These are phyloP conservation scores for Noccaea bulbosa DNA, from an alignment of 345 rosid species.

Conservation along the genomic window DNA sequence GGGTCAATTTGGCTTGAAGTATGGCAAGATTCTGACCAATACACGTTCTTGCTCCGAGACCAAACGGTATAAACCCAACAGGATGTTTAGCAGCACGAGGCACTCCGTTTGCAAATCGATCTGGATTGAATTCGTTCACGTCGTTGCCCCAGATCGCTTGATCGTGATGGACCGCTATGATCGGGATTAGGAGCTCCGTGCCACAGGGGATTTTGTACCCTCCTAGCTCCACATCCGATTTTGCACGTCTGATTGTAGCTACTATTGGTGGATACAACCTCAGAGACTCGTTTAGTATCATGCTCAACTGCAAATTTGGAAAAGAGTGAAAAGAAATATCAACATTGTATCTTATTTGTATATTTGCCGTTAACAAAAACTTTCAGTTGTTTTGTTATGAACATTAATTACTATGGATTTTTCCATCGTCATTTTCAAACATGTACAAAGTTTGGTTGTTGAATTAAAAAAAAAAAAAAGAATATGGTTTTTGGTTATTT, in stretches of 20 bases:
- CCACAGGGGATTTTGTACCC: constrained; percentile 76
- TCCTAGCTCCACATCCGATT: constrained; percentile 69
- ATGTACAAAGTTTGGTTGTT: too few species aligned
- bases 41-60: constrained; percentile 73
- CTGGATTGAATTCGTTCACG: constrained; percentile 80
- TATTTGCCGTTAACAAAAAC: not conserved
- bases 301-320: constrained; percentile 53
- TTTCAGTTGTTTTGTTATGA: not conserved
- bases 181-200: constrained; percentile 66
- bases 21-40: constrained; percentile 84
- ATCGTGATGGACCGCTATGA: constrained; percentile 77
- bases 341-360: not conserved
- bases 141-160: constrained; percentile 78
- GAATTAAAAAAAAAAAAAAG: too few species aligned
- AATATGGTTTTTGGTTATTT: not conserved
- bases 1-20: constrained; percentile 70
- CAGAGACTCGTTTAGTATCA: constrained; percentile 68
- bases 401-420: too few species aligned
- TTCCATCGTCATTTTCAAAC: too few species aligned
- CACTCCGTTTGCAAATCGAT: constrained; percentile 68
- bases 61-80: constrained; percentile 73
- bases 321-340: not conserved
- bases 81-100: constrained; percentile 77
- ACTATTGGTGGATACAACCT: constrained; percentile 76
- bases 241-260: constrained; percentile 70